phyloP scores from a whole-genome alignment of 768 basidiomycete species.

The Sutorius australiensis region DNA sequence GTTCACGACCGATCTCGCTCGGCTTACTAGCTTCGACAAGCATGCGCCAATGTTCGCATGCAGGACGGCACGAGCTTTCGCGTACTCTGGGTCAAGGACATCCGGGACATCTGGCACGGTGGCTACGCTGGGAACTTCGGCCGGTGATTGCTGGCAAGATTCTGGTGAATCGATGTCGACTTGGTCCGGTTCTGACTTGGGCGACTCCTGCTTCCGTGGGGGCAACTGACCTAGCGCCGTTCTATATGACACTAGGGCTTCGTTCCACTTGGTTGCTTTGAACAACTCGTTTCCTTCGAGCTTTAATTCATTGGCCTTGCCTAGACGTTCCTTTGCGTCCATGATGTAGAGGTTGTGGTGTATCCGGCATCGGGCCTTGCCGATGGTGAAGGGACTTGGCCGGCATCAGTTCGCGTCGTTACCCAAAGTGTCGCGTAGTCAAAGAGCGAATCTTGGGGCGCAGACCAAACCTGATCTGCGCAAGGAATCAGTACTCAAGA shows the following conservation, averaged over 20 bases:
- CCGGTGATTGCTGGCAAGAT: slow-evolving; percentile 11
- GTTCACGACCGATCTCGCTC: not conserved
- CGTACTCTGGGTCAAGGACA: slow-evolving; percentile 43
- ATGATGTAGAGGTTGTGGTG: not conserved
- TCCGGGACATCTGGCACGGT: slow-evolving; percentile 20
- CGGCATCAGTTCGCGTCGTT: slow-evolving; percentile 60
- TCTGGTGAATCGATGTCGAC: slow-evolving; percentile 19
- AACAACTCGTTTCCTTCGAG: slow-evolving; percentile 73
- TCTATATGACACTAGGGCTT: slow-evolving; percentile 68
- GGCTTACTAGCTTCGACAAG: slow-evolving; percentile 67
- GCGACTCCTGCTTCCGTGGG: slow-evolving; percentile 31
- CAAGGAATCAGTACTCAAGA: slow-evolving; percentile 70
- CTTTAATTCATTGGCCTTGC: slow-evolving; percentile 61
- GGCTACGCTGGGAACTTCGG: slow-evolving; percentile 1
- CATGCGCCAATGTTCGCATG: slow-evolving; percentile 91
- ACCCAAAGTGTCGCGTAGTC: slow-evolving; percentile 57
- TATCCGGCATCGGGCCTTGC: slow-evolving; percentile 5
- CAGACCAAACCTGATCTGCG: slow-evolving; percentile 59
- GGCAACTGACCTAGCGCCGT: slow-evolving; percentile 68
- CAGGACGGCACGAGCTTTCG: slow-evolving; percentile 64
- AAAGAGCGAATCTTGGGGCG: slow-evolving; percentile 41
- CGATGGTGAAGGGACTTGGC: slow-evolving; percentile 52
- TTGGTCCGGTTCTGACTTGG: slow-evolving; percentile 15
- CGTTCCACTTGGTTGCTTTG: slow-evolving; percentile 58
- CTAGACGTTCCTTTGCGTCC: slow-evolving; percentile 40